These are phyloP conservation scores for Spatholobus suberectus DNA, from an alignment of 306 rosid species.

Conservation along the genomic window DNA sequence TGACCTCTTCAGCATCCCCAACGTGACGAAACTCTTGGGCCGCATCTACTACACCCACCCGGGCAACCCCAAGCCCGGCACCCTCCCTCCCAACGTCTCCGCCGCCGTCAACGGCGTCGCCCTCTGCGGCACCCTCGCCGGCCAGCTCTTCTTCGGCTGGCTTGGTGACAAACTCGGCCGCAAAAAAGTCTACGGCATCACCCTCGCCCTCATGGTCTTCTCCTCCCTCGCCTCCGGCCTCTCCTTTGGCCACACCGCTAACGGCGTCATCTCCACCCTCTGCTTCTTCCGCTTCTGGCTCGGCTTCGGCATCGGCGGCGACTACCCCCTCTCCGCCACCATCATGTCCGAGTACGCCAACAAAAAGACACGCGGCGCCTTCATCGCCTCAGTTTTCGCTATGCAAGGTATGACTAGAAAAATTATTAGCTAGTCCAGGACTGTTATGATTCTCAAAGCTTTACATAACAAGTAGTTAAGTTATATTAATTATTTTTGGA, in stretches of 20 bases:
- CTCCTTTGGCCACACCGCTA: slow-evolving; percentile 35
- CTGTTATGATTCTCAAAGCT: too few species aligned
- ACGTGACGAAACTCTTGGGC: slow-evolving; percentile 37
- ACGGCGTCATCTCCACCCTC: slow-evolving; percentile 33
- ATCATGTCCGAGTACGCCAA: slow-evolving; percentile 48
- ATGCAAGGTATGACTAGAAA: too few species aligned
- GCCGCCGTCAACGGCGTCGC: slow-evolving; percentile 42
- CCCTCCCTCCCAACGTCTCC: slow-evolving; percentile 44
- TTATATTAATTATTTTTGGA: too few species aligned
- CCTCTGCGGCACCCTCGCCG: slow-evolving; percentile 38
- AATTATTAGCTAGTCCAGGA: too few species aligned
- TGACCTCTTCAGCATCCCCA: slow-evolving; percentile 43
- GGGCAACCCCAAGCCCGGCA: slow-evolving; percentile 33
- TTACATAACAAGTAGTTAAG: too few species aligned
- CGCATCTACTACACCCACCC: slow-evolving; percentile 38
- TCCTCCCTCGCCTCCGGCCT: slow-evolving; percentile 46
- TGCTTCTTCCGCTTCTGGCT: slow-evolving; percentile 35
- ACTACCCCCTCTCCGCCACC: slow-evolving; percentile 50
- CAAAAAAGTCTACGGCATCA: slow-evolving; percentile 42
- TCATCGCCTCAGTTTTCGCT: slow-evolving; percentile 43
- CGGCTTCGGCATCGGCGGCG: slow-evolving; percentile 49
- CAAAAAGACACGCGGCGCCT: neutral
- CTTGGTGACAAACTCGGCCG: slow-evolving; percentile 48
- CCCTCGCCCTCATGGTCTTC: slow-evolving; percentile 40
- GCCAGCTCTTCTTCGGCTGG: slow-evolving; percentile 35